Conservation (phyloP, 306 rosid genomes). For the Senna siamea region DNA sequence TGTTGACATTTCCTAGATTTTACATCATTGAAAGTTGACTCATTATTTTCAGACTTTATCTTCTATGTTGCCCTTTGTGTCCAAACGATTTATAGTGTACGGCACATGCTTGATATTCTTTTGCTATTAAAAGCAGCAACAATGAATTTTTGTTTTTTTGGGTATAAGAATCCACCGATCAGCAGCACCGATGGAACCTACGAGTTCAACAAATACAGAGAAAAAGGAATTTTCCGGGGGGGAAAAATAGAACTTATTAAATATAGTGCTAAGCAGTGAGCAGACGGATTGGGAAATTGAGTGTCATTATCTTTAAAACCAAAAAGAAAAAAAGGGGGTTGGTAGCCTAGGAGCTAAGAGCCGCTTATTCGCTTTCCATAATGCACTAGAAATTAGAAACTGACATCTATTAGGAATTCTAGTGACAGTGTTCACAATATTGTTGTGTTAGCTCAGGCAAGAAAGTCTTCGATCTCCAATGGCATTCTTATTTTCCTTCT, state of each 20-base stretch:
- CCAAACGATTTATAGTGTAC: background rate
- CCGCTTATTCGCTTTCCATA: background rate
- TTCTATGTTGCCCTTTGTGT: background rate
- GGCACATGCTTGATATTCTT: background rate
- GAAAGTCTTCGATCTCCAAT: background rate
- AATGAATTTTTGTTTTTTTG: background rate
- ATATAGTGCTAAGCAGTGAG: background rate
- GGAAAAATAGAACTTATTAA: background rate
- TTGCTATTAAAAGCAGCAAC: background rate
- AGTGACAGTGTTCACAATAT: background rate
- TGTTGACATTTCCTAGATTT: constrained; percentile 9
- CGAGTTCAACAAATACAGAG: background rate
- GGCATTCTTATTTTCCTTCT: background rate
- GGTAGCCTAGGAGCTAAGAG: no score
- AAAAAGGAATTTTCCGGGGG: no score
- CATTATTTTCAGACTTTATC: background rate
- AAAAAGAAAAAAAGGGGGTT: no score
- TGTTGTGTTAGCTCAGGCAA: no score
- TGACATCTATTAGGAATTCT: background rate
- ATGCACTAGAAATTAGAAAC: background rate
- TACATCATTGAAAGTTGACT: constrained; percentile 21
- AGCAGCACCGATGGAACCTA: background rate
- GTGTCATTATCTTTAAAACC: background rate
- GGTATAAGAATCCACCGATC: constrained; percentile 21
- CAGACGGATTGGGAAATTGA: background rate